Conservation (phyloP, 192 early-diverging fungal species). For the Radiomyces spectabilis region DNA sequence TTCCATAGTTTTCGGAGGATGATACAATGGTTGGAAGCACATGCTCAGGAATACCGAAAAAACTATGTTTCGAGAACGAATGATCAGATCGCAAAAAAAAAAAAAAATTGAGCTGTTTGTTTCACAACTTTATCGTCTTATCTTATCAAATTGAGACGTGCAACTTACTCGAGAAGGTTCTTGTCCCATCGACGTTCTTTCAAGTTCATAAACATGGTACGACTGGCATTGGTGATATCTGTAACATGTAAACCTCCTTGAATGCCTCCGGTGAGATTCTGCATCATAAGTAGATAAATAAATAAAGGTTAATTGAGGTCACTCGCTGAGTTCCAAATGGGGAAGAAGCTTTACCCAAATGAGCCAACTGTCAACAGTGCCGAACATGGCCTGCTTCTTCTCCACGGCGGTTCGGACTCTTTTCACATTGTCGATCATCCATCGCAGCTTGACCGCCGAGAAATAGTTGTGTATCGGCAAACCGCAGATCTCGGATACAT, state of each 20-base stretch:
- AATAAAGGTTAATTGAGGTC: neutral
- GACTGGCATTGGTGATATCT: slow-evolving; percentile 90
- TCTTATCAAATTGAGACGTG: neutral
- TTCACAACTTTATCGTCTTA: neutral
- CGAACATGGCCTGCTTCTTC: slow-evolving; percentile 70
- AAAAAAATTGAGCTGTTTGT: neutral
- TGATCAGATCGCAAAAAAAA: neutral
- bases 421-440: slow-evolving; percentile 81
- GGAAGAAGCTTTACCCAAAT: slow-evolving; percentile 73
- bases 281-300: neutral
- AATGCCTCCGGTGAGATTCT: slow-evolving; percentile 82
- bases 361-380: slow-evolving; percentile 94
- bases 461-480: slow-evolving; percentile 93
- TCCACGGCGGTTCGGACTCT: slow-evolving; percentile 68
- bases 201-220: slow-evolving; percentile 95
- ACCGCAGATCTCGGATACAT: slow-evolving; percentile 57
- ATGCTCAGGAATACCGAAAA: slow-evolving; percentile 59
- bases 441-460: slow-evolving; percentile 84
- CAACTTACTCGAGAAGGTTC: slow-evolving; percentile 50
- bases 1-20: slow-evolving; percentile 78
- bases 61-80: slow-evolving; percentile 6
- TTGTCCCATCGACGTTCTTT: slow-evolving; percentile 75
- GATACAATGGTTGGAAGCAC: slow-evolving; percentile 76
- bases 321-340: too few relatives aligned
- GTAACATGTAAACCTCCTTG: slow-evolving; percentile 74